These are phyloP conservation scores for Globisporangium paroecandrum DNA, from an alignment of 352 stramenopile species.

Conservation along the genomic window DNA sequence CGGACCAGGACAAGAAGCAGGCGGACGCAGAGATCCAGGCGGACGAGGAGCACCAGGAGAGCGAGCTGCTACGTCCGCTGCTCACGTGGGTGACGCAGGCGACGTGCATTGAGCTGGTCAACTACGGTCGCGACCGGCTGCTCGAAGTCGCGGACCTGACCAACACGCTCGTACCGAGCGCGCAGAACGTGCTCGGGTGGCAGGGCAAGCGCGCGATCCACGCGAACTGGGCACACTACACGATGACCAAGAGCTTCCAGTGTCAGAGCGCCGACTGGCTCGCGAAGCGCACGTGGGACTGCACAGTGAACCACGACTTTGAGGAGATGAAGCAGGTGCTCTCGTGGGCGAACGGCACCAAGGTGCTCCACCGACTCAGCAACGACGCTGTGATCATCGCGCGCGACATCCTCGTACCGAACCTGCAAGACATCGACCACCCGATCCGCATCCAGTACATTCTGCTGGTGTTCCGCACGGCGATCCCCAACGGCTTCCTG, in stretches of 20 bases:
- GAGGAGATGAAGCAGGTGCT: slow-evolving; percentile 28
- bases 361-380: slow-evolving; percentile 29
- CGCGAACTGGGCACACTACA: slow-evolving; percentile 40
- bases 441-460: slow-evolving; percentile 31
- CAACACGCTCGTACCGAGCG: slow-evolving; percentile 10
- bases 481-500: slow-evolving; percentile 20
- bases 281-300: slow-evolving; percentile 33
- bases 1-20: slow-evolving; percentile 17
- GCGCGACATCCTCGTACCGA: slow-evolving; percentile 28
- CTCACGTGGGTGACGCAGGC: slow-evolving; percentile 19
- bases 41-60: slow-evolving; percentile 11
- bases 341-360: slow-evolving; percentile 32
- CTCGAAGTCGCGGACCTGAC: slow-evolving; percentile 23
- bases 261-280: slow-evolving; percentile 25
- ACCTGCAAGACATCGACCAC: slow-evolving; percentile 24
- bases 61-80: slow-evolving; percentile 13
- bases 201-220: slow-evolving; percentile 34
- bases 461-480: slow-evolving; percentile 25
- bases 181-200: slow-evolving; percentile 43
- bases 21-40: slow-evolving; percentile 2
- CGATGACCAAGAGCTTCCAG: slow-evolving; percentile 42
- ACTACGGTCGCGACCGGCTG: slow-evolving; percentile 24
- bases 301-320: slow-evolving; percentile 25
- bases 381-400: slow-evolving; percentile 25
- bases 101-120: slow-evolving; percentile 16